Base-by-base conservation (phyloP, 305 asterid genomes). In the Fraxinus velutina region DNA sequence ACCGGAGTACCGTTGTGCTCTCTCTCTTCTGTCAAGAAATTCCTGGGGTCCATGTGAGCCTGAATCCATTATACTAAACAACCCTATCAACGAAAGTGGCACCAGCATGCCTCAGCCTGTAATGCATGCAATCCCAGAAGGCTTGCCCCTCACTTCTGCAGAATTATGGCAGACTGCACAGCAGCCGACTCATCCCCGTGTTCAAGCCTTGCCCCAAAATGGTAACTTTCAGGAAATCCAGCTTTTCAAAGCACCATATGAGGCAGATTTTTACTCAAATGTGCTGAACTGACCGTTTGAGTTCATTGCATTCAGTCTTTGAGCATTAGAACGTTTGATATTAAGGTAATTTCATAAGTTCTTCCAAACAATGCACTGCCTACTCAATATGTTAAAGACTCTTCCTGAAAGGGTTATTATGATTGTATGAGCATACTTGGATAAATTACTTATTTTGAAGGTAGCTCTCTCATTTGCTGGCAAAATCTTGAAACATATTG, bases 11-110 rank as follows among this genome's bases (percentile, higher is more conserved):
- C 85, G 89, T 27, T 90, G 95, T 91, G 99, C 98, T 93, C 98
- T 92, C 98, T 95, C 95, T 95, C 98, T 95, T 95, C 98, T 93
- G 98, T 93, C 98, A 95, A 92, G 84, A 44, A 86, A 85, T 80
- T 89, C 93, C 2, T 91, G 94, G 95, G 90, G 75, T 68, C n/a
- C 94, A 4, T 85, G 86, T 64, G 92, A 89, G 83, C 88, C 88
- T 17, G 88, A 90, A 30, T 84, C 91, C 29, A 78, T 82, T 79
- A 82, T 90, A 33, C 79, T 82, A 27, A 87, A 85, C 72, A 82
- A 83, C 80, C 87, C 85, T 1, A 33, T 76, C 50, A 86, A 86
- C 17, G 89, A 86, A 37, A 76, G 81, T 60, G 83, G 60, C 36
- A 76, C 74, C 81, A 79, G 77, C 84, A 77, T 78, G 47, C 71